These are phyloP conservation scores for Boletus sp. DNA, from an alignment of 768 basidiomycete species.

Conservation along the genomic window DNA sequence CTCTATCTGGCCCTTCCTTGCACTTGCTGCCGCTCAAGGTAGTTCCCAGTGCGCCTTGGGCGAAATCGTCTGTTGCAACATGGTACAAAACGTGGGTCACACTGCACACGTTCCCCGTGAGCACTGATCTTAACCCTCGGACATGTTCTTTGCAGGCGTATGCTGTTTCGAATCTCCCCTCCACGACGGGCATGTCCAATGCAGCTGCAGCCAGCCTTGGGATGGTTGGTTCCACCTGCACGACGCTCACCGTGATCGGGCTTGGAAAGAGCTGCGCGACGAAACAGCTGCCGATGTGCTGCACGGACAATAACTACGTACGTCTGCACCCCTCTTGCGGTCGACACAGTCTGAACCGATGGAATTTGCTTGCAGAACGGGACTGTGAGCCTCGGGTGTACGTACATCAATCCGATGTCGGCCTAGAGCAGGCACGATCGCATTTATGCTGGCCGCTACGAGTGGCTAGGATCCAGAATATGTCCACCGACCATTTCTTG, in stretches of 20 bases:
- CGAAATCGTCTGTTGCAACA: slow-evolving; percentile 11
- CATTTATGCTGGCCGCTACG: background rate
- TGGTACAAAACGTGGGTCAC: slow-evolving; percentile 7
- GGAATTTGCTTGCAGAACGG: slow-evolving; percentile 1
- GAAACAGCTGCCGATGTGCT: slow-evolving; percentile 11
- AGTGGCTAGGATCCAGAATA: background rate
- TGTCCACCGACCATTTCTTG: background rate
- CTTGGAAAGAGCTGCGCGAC: slow-evolving; percentile 9
- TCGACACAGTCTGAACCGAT: background rate
- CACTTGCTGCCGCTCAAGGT: slow-evolving; percentile 4
- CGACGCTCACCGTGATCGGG: slow-evolving; percentile 11
- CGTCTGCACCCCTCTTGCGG: background rate
- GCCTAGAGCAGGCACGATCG: background rate
- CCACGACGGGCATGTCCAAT: slow-evolving; percentile 7
- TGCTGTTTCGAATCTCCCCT: background rate
- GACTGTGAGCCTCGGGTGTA: slow-evolving; percentile 12
- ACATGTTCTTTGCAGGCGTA: slow-evolving; percentile 1
- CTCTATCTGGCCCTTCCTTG: slow-evolving; percentile 3
- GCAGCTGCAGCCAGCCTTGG: slow-evolving; percentile 10
- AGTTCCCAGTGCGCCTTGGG: slow-evolving; percentile 6
- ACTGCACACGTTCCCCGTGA: background rate
- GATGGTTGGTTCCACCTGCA: slow-evolving; percentile 10
- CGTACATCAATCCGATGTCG: slow-evolving; percentile 2
- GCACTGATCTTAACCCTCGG: background rate
- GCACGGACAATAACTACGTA: slow-evolving; percentile 14